Evolutionary conservation across 2,329 filamentous ascomycete genomes (phyloP), one percentile per base, ranked within the genome.

Genomic region (Fusarium concolor): DNA sequence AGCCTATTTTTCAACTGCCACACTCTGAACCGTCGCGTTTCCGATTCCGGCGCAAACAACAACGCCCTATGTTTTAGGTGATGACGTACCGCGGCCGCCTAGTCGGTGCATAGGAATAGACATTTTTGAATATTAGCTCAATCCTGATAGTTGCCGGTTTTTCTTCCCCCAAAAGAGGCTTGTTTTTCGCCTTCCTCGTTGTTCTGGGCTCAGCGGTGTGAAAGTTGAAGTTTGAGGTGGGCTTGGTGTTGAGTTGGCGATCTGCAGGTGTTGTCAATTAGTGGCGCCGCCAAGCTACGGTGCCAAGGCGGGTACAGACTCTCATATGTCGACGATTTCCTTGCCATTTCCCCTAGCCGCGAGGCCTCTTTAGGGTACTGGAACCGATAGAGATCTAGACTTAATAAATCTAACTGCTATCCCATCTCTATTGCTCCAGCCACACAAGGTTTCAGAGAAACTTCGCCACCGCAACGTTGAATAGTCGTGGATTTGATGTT

Each of bases 11-110:
- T 51, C 64, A 41, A 35, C 51, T n/a, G 33, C 28, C 22, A 42
- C 22, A 18, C 37, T 22, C 22, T 46, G 29, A 45, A 47, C n/a
- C 41, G 33, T 51, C 35, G 47, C 43, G 50, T 46, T 59, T 22
- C 49, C 45, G 26, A 41, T 56, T 67, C 59, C 51, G 54, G 61
- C 65, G 64, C 65, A 68, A 65, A 60, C 57, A 43, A 41, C 15
- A 58, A 53, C 45, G 20, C 41, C 20, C 18, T n/a, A 33, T 37
- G 18, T 20, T 35, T 17, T 29, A 10, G 22, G 41, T 65, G 20
- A 55, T 44, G 31, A 76, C 81, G 62, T 79, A 84, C 82, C 82
- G 71, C 79, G 79, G 63, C 79, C 81, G 77, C 82, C 82, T 45
- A 84, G 75, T 49, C 78, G 77, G 45, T 79, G 76, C 81, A 83